Conservation (phyloP, 2,329 filamentous ascomycete species). For the Xylariaceae sp. region DNA sequence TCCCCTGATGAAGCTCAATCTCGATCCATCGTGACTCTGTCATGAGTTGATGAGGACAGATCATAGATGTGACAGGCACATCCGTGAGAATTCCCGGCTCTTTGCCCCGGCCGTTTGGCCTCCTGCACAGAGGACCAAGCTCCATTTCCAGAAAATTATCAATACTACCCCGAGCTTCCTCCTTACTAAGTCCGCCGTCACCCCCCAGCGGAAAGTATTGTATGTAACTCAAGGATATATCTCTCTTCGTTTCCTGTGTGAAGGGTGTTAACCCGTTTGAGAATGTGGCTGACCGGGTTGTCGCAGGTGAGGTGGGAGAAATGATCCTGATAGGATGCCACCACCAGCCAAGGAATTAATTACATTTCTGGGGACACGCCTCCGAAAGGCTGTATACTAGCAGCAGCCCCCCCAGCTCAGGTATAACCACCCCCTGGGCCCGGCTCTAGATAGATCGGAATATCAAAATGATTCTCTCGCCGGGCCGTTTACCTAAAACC, state of each 20-base stretch:
- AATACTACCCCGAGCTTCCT: neutral
- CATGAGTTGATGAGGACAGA: neutral
- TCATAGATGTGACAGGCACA: neutral
- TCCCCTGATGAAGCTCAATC: too few species aligned
- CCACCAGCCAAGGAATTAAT: neutral
- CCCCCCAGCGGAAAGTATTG: too few species aligned
- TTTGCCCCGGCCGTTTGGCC: too few species aligned
- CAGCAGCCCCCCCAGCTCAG: too few species aligned
- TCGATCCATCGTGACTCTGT: too few species aligned
- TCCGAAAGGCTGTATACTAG: neutral
- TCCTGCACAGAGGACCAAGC: neutral
- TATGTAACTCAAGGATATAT: too few species aligned
- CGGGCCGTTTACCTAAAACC: neutral
- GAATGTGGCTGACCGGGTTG: slow-evolving; percentile 17
- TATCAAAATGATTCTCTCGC: neutral
- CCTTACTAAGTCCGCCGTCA: neutral
- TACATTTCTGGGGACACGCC: neutral
- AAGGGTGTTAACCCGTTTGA: slow-evolving; percentile 1
- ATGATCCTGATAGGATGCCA: slow-evolving; percentile 5
- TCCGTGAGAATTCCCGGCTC: neutral
- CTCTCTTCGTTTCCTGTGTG: neutral
- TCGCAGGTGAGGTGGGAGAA: slow-evolving; percentile 1
- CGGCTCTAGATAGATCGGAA: neutral
- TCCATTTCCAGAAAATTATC: neutral
- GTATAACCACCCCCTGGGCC: neutral